These are phyloP conservation scores for Aspergillus novofumigatus DNA, from an alignment of 2,329 filamentous ascomycete species.

Conservation along the genomic window DNA sequence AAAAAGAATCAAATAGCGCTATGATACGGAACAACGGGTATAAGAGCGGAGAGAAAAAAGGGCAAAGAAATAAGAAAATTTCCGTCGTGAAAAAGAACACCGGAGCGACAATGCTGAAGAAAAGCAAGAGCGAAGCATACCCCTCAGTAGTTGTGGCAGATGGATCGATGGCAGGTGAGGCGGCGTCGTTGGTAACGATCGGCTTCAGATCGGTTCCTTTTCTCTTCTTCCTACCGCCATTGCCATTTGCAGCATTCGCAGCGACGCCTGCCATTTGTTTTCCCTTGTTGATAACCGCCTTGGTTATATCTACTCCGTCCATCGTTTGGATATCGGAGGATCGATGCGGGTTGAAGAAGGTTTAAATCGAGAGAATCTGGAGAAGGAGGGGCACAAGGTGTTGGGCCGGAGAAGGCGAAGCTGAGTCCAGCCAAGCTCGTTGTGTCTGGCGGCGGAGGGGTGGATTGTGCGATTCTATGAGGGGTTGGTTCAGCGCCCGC, in stretches of 20 bases:
- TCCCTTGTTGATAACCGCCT: conserved; percentile 62
- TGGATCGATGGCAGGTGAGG: conserved; percentile 39
- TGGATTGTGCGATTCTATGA: not conserved
- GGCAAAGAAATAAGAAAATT: conserved; percentile 8
- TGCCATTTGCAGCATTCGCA: conserved; percentile 48
- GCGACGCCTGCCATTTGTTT: conserved; percentile 57
- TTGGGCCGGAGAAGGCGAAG: conserved; percentile 1
- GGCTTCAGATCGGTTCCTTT: conserved; percentile 62
- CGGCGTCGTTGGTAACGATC: conserved; percentile 61
- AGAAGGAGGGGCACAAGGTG: not conserved
- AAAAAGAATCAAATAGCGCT: not conserved
- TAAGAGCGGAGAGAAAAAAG: not conserved
- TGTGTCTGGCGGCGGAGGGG: conserved; percentile 1
- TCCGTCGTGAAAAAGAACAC: not conserved
- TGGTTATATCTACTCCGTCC: conserved; percentile 62
- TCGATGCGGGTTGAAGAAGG: conserved; percentile 7
- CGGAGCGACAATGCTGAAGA: not conserved
- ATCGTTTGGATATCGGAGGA: conserved; percentile 39
- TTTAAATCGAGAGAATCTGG: not conserved
- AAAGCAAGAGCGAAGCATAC: conserved; percentile 23
- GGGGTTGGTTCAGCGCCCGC: not conserved
- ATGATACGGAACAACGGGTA: conserved; percentile 3
- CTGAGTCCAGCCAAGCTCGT: not conserved
- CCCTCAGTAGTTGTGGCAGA: conserved; percentile 44
- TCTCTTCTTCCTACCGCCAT: conserved; percentile 60